Evolutionary conservation across 805 yeast species (phyloP).

Genomic region (Pichia occidentalis): DNA sequence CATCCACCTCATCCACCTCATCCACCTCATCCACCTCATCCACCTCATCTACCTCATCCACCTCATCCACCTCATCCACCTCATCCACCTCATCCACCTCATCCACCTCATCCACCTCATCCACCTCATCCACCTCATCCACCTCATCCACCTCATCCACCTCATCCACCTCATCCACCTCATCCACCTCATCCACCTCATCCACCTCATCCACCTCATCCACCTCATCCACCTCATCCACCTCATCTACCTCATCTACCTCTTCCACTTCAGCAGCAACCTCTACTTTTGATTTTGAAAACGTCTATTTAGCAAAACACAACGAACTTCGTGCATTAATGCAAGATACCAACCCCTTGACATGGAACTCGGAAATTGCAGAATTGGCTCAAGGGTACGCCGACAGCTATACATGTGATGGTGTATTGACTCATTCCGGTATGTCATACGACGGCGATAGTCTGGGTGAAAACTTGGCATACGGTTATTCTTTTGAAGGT

Average conservation of each 20-base stretch:
- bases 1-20: background rate
- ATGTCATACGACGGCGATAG: constrained; percentile 41
- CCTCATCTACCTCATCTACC: constrained; percentile 10
- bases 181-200: constrained; percentile 8
- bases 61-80: constrained; percentile 3
- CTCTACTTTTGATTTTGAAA: constrained; percentile 30
- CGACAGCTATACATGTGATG: constrained; percentile 47
- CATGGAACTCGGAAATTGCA: constrained; percentile 52
- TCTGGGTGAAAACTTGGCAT: constrained; percentile 73
- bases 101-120: too few species aligned
- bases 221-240: constrained; percentile 20
- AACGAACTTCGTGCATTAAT: constrained; percentile 52
- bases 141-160: constrained; percentile 12
- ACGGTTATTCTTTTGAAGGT: constrained; percentile 45
- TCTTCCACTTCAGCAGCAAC: background rate
- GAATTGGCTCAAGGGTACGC: constrained; percentile 54
- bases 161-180: constrained; percentile 13
- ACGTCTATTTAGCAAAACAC: constrained; percentile 50
- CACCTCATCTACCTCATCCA: constrained; percentile 17
- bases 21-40: background rate
- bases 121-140: too few species aligned
- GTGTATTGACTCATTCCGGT: constrained; percentile 54
- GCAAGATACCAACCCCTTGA: constrained; percentile 37
- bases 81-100: too few species aligned
- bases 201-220: constrained; percentile 11